These are phyloP conservation scores for Gracilariopsis chorda DNA, from an alignment of 23 red algal genomes.

Conservation along the genomic window DNA sequence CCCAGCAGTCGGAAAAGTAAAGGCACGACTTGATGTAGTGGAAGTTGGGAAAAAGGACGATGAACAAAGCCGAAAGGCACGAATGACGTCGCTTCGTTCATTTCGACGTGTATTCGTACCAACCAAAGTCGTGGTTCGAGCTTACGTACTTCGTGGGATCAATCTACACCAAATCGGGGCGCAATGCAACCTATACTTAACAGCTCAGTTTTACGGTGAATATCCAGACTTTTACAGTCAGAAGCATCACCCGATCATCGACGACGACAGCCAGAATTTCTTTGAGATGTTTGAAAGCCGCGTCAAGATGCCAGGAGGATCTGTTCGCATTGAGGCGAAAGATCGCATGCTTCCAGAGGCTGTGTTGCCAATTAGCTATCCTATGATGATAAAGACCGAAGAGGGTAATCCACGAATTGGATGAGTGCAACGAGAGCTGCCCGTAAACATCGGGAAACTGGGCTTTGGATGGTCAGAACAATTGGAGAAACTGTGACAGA, in stretches of 20 bases:
- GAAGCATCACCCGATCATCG: constrained; percentile 46
- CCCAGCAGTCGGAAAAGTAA: constrained; percentile 48
- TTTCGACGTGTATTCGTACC: constrained; percentile 68
- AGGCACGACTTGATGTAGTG: constrained; percentile 52
- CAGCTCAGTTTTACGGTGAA: constrained; percentile 50
- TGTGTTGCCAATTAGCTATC: constrained; percentile 42
- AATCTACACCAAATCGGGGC: constrained; percentile 63
- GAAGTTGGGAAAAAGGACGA: constrained; percentile 52
- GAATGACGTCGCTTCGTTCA: constrained; percentile 38
- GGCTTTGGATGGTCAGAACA: constrained; percentile 61
- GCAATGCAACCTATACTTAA: constrained; percentile 64
- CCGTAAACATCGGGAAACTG: constrained; percentile 59
- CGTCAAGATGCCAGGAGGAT: constrained; percentile 69
- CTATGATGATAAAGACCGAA: background rate
- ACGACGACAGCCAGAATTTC: constrained; percentile 74
- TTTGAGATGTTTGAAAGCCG: constrained; percentile 76
- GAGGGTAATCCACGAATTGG: constrained; percentile 26
- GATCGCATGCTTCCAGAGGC: constrained; percentile 68
- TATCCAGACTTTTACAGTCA: constrained; percentile 60
- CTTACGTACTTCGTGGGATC: constrained; percentile 57
- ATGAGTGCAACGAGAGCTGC: constrained; percentile 26
- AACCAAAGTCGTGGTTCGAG: constrained; percentile 63
- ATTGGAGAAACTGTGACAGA: constrained; percentile 89
- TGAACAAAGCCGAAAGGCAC: background rate
- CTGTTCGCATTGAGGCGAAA: constrained; percentile 70